phyloP scores from a whole-genome alignment of 192 early-diverging fungal genomes.

The Gigaspora rosea region DNA sequence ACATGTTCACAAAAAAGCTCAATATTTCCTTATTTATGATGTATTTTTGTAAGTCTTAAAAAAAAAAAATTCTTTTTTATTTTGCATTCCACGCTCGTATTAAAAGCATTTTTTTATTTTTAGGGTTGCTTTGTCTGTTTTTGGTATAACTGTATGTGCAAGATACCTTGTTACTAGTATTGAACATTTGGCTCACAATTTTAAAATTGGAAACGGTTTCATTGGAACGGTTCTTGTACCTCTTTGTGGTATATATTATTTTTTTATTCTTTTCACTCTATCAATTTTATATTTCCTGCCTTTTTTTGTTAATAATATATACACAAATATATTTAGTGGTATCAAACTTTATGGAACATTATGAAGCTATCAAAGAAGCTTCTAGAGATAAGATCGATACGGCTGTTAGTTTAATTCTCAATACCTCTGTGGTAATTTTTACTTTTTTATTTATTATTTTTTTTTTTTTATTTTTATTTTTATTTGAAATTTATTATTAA shows the following conservation, averaged over 20 bases:
- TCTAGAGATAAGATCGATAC: constrained; percentile 82
- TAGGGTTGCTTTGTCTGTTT: constrained; percentile 61
- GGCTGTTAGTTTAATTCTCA: constrained; percentile 30
- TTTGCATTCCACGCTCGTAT: neutral
- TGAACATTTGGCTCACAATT: constrained; percentile 70
- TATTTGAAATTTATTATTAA: neutral
- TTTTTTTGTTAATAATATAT: constrained; percentile 7
- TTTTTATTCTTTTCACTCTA: constrained; percentile 13
- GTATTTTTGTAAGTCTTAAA: constrained; percentile 26
- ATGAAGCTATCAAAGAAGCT: constrained; percentile 74
- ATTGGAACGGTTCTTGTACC: constrained; percentile 92
- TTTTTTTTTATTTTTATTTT: neutral
- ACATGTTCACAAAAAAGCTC: neutral
- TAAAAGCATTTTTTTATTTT: constrained; percentile 53
- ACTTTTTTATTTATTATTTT: neutral
- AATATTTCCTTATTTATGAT: constrained; percentile 27
- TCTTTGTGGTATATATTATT: constrained; percentile 63
- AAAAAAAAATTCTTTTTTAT: neutral
- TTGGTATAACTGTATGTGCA: constrained; percentile 74
- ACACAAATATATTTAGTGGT: constrained; percentile 6
- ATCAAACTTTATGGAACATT: constrained; percentile 73
- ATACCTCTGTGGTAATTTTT: constrained; percentile 27
- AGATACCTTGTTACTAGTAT: constrained; percentile 79
- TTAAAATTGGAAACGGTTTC: constrained; percentile 79
- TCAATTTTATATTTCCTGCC: constrained; percentile 30